Evolutionary conservation across 2,329 filamentous ascomycete species (phyloP), one percentile per base, ranked within the genome.

Genomic region (Aspergillus fumigatiaffinis): DNA sequence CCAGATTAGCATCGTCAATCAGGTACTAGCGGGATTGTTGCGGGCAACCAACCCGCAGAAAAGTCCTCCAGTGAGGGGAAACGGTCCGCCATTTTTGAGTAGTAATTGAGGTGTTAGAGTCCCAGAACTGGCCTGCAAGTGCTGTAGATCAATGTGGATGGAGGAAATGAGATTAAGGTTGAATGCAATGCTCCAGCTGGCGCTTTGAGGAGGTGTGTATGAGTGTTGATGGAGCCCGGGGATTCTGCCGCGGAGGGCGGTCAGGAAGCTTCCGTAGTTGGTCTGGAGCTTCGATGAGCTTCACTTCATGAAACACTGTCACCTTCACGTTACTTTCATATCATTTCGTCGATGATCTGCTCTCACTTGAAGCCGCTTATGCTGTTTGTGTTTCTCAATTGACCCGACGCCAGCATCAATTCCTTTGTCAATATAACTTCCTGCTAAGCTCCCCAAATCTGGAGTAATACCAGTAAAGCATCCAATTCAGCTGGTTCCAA

Each of bases 21-120:
- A 61, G 64, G 60, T 63, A 56, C 44, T 54, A 47, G 52, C 48
- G 53, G 50, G 54, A 58, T 59, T 58, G 54, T 59, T 61, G 60
- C 62, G 58, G 61, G 59, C 64, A 65, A 68, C 77, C 70, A 72
- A 77, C 82, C 81, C 59, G 79, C 80, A 73, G 89, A 87, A 71
- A 92, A 89, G 69, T 92, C 89, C 75, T 92, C 89, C 67, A 92
- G 78, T 49, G 89, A 90, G 66, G 89, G 89, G 74, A 92, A 92
- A 68, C 88, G 81, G 76, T 91, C 88, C 51, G 89, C 89, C 89
- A 92, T 92, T 20, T 55, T 78, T 60, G 52, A 61, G 53, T 54
- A n/a, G 48, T 35, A 29, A 12, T 50, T 56, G 48, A 49, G 21
- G 26, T 21, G 44, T 35, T 56, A 3, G 8, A 47, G 21, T 14